Conservation (phyloP, 2,329 filamentous ascomycete genomes). For the Aspergillus quadrilineatus region DNA sequence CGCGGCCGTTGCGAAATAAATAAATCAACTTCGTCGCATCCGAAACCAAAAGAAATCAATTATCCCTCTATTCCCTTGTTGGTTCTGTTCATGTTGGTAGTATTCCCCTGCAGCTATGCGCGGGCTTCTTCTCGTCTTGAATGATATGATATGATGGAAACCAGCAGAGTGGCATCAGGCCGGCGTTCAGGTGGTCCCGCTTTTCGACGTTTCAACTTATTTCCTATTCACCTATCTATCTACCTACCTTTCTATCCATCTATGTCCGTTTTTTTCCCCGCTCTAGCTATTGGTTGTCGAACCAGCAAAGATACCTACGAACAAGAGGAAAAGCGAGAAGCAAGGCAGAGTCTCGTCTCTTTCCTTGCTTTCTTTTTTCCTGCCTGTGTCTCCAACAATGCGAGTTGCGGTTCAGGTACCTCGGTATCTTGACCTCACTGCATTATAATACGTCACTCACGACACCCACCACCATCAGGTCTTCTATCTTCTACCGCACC, state of each 20-base stretch:
- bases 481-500: slow-evolving; percentile 7
- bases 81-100: slow-evolving; percentile 37
- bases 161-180: slow-evolving; percentile 43
- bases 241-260: slow-evolving; percentile 16
- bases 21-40: slow-evolving; percentile 2
- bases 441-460: neutral
- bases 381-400: no score
- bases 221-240: slow-evolving; percentile 24
- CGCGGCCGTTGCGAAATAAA: slow-evolving; percentile 51
- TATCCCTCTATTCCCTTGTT: slow-evolving; percentile 32
- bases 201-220: slow-evolving; percentile 30
- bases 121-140: slow-evolving; percentile 28
- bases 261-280: slow-evolving; percentile 15
- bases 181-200: slow-evolving; percentile 44
- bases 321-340: neutral
- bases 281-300: neutral
- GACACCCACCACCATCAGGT: slow-evolving; percentile 19
- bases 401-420: no score
- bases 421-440: neutral
- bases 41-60: slow-evolving; percentile 20
- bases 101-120: slow-evolving; percentile 26
- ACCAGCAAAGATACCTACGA: neutral
- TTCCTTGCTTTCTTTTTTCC: neutral
- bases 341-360: neutral
- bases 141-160: slow-evolving; percentile 28